A percentile compares a stretch with the other conserved stretches of the same genome.
Conservation (phyloP, 495 filamentous ascomycete genomes). For the Neurospora hispaniola region DNA sequence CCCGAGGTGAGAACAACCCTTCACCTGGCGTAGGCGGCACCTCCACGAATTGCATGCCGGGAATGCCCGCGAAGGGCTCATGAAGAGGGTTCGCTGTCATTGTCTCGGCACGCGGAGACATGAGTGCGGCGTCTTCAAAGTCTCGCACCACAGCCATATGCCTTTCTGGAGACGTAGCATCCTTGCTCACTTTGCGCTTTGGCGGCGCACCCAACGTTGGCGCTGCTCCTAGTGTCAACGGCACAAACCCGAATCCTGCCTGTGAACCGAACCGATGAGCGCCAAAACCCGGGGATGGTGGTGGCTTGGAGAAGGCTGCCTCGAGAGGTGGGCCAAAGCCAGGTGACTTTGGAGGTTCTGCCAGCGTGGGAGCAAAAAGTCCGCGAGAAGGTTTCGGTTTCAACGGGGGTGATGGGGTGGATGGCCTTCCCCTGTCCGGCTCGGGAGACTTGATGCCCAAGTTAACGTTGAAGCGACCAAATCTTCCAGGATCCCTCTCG, state of each 20-base stretch:
- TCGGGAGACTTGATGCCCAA: conserved; percentile 9
- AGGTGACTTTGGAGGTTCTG: conserved; percentile 11
- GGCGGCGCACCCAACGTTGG: conserved; percentile 8
- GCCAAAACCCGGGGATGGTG: conserved; percentile 32
- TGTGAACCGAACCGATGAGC: conserved; percentile 23
- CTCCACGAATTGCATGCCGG: conserved; percentile 38
- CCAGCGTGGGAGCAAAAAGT: conserved; percentile 6
- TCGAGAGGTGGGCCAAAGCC: conserved; percentile 7
- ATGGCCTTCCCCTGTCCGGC: conserved; percentile 17
- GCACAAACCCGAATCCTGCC: conserved; percentile 25
- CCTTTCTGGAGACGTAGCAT: conserved; percentile 13
- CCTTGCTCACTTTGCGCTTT: conserved; percentile 6
- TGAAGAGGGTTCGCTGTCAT: conserved; percentile 46
- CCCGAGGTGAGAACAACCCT: conserved; percentile 39
- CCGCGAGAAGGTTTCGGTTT: conserved; percentile 23
- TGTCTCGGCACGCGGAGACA: conserved; percentile 41
- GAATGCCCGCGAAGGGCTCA: conserved; percentile 23
- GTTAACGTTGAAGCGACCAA: conserved; percentile 31
- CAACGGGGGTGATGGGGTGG: conserved; percentile 13
- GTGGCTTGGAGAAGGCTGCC: conserved; percentile 20
- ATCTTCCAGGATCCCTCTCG: conserved; percentile 25
- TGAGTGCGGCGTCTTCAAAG: conserved; percentile 29
- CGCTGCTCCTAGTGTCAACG: conserved; percentile 15
- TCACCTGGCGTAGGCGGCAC: conserved; percentile 34
- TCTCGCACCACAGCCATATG: conserved; percentile 20